Conservation (phyloP, 352 stramenopile species). For the Phytopythium delawarense region DNA sequence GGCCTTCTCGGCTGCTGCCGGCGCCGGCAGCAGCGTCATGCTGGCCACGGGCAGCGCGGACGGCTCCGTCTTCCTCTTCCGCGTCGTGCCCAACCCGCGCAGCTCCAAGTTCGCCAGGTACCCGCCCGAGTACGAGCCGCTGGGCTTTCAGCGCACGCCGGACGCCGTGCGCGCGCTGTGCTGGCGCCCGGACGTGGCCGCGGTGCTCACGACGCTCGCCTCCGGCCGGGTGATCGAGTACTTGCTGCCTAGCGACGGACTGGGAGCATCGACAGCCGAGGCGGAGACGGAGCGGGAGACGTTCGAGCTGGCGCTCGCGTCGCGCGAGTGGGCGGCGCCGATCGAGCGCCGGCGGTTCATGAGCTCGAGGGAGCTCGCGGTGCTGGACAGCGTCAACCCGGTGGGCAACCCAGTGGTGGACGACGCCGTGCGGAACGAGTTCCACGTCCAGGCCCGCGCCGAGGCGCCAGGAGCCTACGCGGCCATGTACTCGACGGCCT, state of each 20-base stretch:
- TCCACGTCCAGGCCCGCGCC: constrained; percentile 34
- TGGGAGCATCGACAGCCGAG: constrained; percentile 9
- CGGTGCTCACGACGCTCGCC: constrained; percentile 60
- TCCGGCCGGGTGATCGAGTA: constrained; percentile 68
- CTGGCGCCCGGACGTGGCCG: constrained; percentile 67
- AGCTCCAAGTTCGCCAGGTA: constrained; percentile 52
- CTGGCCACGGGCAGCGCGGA: constrained; percentile 80
- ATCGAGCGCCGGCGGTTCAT: constrained; percentile 44
- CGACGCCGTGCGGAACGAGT: constrained; percentile 44
- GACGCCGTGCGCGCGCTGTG: constrained; percentile 33
- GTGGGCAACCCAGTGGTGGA: constrained; percentile 34
- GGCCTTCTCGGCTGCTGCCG: constrained; percentile 61
- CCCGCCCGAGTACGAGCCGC: constrained; percentile 55
- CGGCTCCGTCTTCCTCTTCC: constrained; percentile 87
- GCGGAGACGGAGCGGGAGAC: constrained; percentile 35
- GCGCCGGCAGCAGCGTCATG: constrained; percentile 15
- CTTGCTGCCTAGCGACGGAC: constrained; percentile 32
- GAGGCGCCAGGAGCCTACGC: constrained; percentile 24
- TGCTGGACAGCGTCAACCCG: constrained; percentile 36
- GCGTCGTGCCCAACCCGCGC: constrained; percentile 40
- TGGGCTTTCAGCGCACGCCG: constrained; percentile 65
- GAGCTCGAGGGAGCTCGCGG: constrained; percentile 45
- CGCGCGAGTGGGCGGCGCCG: constrained; percentile 29
- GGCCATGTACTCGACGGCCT: constrained; percentile 31
- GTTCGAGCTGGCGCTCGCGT: constrained; percentile 47